phyloP scores from a whole-genome alignment of 2,329 filamentous ascomycete species.

The Pseudogymnoascus sp. region DNA sequence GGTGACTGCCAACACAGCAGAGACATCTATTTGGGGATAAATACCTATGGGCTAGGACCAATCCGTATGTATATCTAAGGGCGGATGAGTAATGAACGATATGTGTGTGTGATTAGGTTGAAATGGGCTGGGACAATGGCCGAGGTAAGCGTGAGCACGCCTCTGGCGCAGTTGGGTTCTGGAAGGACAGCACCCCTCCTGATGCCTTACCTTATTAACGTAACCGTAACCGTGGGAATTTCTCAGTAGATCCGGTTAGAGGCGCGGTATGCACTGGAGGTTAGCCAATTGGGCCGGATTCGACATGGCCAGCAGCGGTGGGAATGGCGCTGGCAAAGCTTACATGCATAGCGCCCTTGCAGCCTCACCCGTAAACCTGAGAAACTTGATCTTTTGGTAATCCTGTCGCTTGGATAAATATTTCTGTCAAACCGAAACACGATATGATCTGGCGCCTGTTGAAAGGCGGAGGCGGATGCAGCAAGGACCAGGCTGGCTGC shows the following conservation, averaged over 20 bases:
- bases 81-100: not conserved
- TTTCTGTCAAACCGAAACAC: slow-evolving; percentile 6
- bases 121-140: not conserved
- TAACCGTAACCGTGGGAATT: not conserved
- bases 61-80: not conserved
- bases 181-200: slow-evolving; percentile 1
- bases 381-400: not conserved
- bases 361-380: not conserved
- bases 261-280: not conserved
- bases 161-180: slow-evolving; percentile 5
- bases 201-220: slow-evolving; percentile 1
- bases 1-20: not conserved
- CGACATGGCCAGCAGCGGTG: not conserved
- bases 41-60: not conserved
- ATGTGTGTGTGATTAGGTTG: slow-evolving; percentile 7
- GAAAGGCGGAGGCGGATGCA: slow-evolving; percentile 9
- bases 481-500: not conserved
- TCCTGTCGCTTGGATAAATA: slow-evolving; percentile 3
- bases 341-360: slow-evolving; percentile 5
- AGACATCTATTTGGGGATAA: not conserved
- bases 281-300: not conserved
- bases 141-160: slow-evolving; percentile 4
- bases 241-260: slow-evolving; percentile 2
- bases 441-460: slow-evolving; percentile 10
- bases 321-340: not conserved